Conservation (phyloP, 2,329 filamentous ascomycete genomes). For the Dactylellina parvicollis region DNA sequence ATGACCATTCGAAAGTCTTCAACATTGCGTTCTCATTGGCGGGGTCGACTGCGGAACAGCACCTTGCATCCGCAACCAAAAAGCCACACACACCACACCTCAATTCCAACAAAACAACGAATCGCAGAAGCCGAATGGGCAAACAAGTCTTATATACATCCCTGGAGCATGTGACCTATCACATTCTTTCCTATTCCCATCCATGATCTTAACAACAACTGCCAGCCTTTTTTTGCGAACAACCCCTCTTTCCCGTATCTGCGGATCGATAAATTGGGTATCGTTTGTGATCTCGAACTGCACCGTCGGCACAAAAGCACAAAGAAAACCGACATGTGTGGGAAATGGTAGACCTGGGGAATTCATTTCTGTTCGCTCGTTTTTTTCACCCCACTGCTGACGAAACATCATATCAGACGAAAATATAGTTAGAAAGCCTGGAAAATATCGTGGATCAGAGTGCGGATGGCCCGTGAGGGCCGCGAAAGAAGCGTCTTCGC, state of each 20-base stretch:
- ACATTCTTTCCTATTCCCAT: conserved; percentile 6
- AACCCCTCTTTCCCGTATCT: not conserved
- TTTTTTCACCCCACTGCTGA: conserved; percentile 13
- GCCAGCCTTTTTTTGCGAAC: not conserved
- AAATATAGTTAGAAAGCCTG: conserved; percentile 6
- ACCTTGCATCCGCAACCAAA: conserved; percentile 28
- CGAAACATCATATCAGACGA: conserved; percentile 17
- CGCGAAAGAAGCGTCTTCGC: conserved; percentile 19
- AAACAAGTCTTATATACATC: conserved; percentile 41
- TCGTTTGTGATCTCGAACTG: conserved; percentile 19
- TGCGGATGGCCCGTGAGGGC: not conserved
- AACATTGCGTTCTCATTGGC: conserved; percentile 22
- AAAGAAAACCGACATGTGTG: conserved; percentile 3
- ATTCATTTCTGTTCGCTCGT: not conserved
- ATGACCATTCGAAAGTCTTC: conserved; percentile 5
- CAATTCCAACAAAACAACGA: not conserved
- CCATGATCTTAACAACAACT: conserved; percentile 20
- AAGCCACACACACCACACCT: conserved; percentile 3
- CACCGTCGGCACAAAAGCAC: conserved; percentile 26
- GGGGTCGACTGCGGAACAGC: conserved; percentile 37
- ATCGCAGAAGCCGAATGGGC: conserved; percentile 6
- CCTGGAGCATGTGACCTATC: conserved; percentile 48
- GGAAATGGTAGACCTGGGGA: not conserved
- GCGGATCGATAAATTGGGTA: conserved; percentile 29
- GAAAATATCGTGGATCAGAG: not conserved